These are phyloP conservation scores for Fusarium guadeloupense DNA, from an alignment of 2,329 filamentous ascomycete species.

Conservation along the genomic window DNA sequence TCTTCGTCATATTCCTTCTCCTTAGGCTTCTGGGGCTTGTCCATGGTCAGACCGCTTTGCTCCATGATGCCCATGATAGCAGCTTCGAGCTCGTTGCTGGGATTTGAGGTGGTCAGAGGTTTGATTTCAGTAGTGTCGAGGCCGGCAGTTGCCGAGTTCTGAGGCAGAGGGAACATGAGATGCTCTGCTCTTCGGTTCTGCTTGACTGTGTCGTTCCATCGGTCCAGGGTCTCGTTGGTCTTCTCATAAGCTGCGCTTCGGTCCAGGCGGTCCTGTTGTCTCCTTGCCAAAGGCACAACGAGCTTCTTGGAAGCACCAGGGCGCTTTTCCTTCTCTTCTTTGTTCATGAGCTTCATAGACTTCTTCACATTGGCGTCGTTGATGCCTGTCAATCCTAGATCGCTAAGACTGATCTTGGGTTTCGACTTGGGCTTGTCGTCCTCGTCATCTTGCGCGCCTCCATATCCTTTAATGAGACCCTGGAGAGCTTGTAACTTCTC, in stretches of 20 bases:
- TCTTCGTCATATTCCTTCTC: conserved; percentile 74
- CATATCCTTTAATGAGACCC: conserved; percentile 74
- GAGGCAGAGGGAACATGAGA: conserved; percentile 84
- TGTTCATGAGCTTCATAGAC: conserved; percentile 77
- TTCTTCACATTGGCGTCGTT: conserved; percentile 81
- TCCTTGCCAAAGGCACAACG: conserved; percentile 81
- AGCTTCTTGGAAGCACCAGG: conserved; percentile 70
- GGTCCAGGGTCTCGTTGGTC: conserved; percentile 87
- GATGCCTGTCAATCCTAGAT: conserved; percentile 75
- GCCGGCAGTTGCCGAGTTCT: conserved; percentile 71
- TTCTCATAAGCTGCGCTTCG: conserved; percentile 86
- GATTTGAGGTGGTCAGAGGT: conserved; percentile 69
- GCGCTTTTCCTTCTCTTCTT: conserved; percentile 63
- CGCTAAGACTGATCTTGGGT: conserved; percentile 76
- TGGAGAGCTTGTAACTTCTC: conserved; percentile 72
- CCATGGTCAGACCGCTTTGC: conserved; percentile 79
- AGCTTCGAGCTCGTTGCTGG: conserved; percentile 83
- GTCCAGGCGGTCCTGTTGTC: conserved; percentile 86
- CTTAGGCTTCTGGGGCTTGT: conserved; percentile 55
- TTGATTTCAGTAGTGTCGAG: conserved; percentile 70
- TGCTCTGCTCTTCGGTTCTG: conserved; percentile 92
- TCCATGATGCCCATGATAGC: conserved; percentile 90
- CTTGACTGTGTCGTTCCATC: conserved; percentile 96
- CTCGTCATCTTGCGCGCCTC: conserved; percentile 68
- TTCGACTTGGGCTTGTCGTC: conserved; percentile 58